Conservation (phyloP, 2,329 filamentous ascomycete species). For the Emergomyces orientalis region DNA sequence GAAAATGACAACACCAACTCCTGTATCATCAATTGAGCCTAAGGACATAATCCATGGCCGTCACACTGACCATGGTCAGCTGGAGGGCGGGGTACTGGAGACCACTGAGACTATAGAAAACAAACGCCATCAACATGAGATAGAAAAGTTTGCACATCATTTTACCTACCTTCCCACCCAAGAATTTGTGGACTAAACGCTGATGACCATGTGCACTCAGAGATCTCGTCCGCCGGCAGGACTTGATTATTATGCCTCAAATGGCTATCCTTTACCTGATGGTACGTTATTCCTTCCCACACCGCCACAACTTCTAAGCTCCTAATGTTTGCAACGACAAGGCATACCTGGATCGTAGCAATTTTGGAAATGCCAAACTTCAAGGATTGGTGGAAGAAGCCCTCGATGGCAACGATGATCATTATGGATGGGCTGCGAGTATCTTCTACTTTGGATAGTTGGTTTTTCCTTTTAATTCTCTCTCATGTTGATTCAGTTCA, state of each 20-base stretch:
- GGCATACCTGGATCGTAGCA: constrained; percentile 16
- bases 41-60: background rate
- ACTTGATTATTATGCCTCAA: constrained; percentile 15
- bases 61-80: background rate
- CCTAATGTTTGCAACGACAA: constrained; percentile 3
- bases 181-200: background rate
- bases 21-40: background rate
- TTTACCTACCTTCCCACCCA: background rate
- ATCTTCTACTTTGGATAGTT: constrained; percentile 17
- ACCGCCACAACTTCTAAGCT: background rate
- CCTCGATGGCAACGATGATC: constrained; percentile 10
- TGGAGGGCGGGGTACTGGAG: background rate
- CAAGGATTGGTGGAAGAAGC: constrained; percentile 12
- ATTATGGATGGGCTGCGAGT: constrained; percentile 15
- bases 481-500: background rate
- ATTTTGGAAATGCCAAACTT: constrained; percentile 15
- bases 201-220: constrained; percentile 4
- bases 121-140: constrained; percentile 3
- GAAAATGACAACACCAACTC: background rate
- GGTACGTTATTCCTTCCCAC: constrained; percentile 4
- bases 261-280: constrained; percentile 13
- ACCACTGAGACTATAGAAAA: background rate
- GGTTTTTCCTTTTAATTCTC: constrained; percentile 1
- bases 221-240: constrained; percentile 14
- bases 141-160: constrained; percentile 11